These are phyloP conservation scores for Suillus cothurnatus DNA, from an alignment of 768 basidiomycete genomes.

Conservation along the genomic window DNA sequence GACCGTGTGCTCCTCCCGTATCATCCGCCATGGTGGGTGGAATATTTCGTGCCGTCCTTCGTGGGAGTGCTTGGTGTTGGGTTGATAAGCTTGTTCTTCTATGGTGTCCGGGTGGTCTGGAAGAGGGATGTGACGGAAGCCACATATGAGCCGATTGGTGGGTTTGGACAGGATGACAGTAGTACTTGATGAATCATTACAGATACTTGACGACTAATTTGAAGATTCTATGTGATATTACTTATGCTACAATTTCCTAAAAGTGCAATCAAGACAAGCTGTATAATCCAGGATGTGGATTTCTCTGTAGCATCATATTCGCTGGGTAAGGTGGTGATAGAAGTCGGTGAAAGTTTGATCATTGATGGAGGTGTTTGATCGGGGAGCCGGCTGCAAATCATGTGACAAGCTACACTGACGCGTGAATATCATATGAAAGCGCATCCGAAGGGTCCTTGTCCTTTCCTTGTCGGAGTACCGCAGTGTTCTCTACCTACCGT, in stretches of 20 bases:
- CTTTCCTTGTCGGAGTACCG: constrained; percentile 13
- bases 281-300: neutral
- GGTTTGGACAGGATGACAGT: constrained; percentile 62
- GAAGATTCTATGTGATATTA: constrained; percentile 20
- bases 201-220: constrained; percentile 13
- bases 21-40: constrained; percentile 81
- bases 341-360: neutral
- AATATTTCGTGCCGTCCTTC: constrained; percentile 70
- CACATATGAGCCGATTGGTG: constrained; percentile 89
- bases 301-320: neutral
- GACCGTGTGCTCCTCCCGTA: constrained; percentile 86
- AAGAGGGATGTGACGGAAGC: constrained; percentile 75
- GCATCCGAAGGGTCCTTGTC: neutral
- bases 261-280: neutral
- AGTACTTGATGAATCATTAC: constrained; percentile 23
- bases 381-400: constrained; percentile 9
- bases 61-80: constrained; percentile 61
- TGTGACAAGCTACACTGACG: neutral
- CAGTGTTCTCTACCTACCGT: neutral
- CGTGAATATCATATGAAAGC: constrained; percentile 32
- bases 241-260: constrained; percentile 9
- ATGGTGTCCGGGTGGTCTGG: constrained; percentile 73
- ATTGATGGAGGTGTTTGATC: constrained; percentile 14
- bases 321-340: neutral
- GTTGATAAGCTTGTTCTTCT: constrained; percentile 70